Evolutionary conservation across 192 early-diverging fungal genomes (phyloP), one percentile per base, ranked within the genome.

Genomic region (Entophlyctis luteolus): DNA sequence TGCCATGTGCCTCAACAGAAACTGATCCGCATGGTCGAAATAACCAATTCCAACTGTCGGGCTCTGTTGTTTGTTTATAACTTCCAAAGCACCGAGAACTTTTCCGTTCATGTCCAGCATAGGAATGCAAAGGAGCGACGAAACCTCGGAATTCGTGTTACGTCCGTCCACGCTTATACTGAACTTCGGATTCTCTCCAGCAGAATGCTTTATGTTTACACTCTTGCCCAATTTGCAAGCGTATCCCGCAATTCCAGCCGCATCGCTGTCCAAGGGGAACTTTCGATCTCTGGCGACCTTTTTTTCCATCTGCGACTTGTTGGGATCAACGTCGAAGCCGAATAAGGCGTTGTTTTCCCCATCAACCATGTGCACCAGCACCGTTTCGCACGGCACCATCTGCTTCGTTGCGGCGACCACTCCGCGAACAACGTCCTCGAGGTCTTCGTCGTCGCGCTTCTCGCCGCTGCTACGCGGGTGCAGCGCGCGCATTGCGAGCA

Each of bases 51-150:
- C 37, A 54, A 38, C 37, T 38, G 18, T 22, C 4, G 36, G 18
- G 14, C n/a, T 39, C 12, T 66, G 23, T 20, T 39, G 3, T 36
- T 66, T 66, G 52, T 66, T 66, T 5, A 66, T 14, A 28, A n/a
- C 37, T 54, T 66, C 32, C n/a, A 66, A 16, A 3, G 42, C 63
- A 20, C 63, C 63, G n/a, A 35, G 28, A 4, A 54, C 63, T 14
- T 4, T 23, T 34, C 52, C 63, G 29, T 22, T 22, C 4, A 38
- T 34, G 2, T n/a, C 32, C 3, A 54, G 14, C 23, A 66, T 6
- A 4, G 63, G 63, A 52, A 66, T 34, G 22, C 49, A 66, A 18
- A 66, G 36, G 31, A 55, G 27, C n/a, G 63, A 54, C 4, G 8
- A 32, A 28, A 37, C 8, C 20, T 22, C 4, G 16, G 14, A 12